Base-by-base conservation (phyloP, 1,139 yeast species). In the Taiozyma onychis region DNA sequence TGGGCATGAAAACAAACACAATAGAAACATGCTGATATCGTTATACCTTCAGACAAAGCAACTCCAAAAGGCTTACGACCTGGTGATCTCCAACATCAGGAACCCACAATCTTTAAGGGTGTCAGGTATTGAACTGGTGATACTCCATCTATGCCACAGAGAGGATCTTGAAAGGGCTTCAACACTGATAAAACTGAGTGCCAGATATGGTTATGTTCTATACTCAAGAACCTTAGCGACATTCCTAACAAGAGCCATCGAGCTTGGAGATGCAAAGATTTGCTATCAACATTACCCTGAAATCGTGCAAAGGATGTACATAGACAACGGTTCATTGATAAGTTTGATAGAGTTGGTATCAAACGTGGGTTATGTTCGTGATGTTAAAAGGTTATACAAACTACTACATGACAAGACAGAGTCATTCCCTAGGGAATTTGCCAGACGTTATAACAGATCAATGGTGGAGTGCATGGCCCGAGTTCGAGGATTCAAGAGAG, bases 301-400 rank as follows among this genome's bases (percentile, higher is more conserved):
- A 7, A 49, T 58, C 2, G 6, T 53, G 6, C 16, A 46, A 1
- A 50, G 41, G n/a, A 44, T 51, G 2, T 56, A 50, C 18, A 39
- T 59, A 13, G 51, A 49, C 13, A 57, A 54, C 26, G 58, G 56
- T 3, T 32, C 57, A 2, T 44, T 59, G 6, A 51, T 51, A 2
- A 39, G 46, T 1, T 41, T 60, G 4, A 51, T 54, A 16, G 56
- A 50, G 30, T 16, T 54, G 1, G 21, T 60, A 3, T 22, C 44
- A 1, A 41, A 49, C 8, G 43, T 43, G 6, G 48, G 56, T 1
- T 35, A 48, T 10, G 4, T 48, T 2, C 47, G 51, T 13, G 55
- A 54, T 22, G 47, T 58, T 44, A 44, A 51, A n/a, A 44, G 41
- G 11, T 14, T 59, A 6, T 50, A 48, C 28, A 49, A 44, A 7